phyloP scores from a whole-genome alignment of 805 yeast species.

The Lipomyces kockii region DNA sequence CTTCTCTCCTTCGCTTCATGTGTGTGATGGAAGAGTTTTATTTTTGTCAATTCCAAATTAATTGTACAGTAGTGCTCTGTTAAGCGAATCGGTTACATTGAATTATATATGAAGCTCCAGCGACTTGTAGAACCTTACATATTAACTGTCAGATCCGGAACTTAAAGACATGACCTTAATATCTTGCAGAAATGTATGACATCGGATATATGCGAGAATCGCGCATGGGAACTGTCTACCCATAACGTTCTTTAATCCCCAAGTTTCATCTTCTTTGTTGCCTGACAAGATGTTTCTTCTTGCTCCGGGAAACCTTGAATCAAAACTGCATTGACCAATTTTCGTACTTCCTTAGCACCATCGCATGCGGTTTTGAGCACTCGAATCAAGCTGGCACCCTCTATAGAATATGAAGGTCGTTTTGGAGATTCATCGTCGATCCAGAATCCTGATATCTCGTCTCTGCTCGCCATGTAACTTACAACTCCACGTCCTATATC shows the following conservation, averaged over 20 bases:
- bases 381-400: slow-evolving; percentile 44
- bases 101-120: background rate
- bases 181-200: background rate
- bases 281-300: background rate
- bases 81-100: background rate
- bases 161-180: background rate
- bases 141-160: background rate
- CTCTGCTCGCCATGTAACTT: slow-evolving; percentile 56
- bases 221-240: background rate
- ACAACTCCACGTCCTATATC: slow-evolving; percentile 44
- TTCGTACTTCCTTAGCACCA: slow-evolving; percentile 46
- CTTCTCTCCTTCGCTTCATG: background rate
- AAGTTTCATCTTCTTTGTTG: background rate
- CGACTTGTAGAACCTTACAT: background rate
- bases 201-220: too few species aligned
- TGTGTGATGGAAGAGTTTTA: background rate
- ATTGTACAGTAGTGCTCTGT: background rate
- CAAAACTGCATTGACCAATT: slow-evolving; percentile 54
- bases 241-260: background rate
- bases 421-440: slow-evolving; percentile 48
- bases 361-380: slow-evolving; percentile 16
- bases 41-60: background rate
- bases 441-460: slow-evolving; percentile 63
- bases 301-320: slow-evolving; percentile 30
- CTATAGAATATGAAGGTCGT: slow-evolving; percentile 47